Conservation (phyloP, 2,329 filamentous ascomycete genomes). For the Pseudogymnoascus sp. region DNA sequence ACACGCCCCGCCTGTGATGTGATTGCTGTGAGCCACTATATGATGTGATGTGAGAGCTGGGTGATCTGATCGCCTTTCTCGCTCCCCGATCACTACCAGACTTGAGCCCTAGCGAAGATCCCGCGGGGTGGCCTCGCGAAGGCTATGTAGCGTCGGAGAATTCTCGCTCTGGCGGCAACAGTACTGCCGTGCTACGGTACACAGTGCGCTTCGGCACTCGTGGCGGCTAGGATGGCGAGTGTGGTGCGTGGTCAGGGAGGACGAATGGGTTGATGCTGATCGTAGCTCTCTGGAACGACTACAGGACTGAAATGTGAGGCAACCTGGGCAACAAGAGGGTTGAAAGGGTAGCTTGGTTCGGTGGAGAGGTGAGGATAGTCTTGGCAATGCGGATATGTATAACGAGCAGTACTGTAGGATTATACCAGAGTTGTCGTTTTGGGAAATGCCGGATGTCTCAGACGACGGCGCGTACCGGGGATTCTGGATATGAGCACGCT, state of each 20-base stretch:
- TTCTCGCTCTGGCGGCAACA: neutral
- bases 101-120: conserved; percentile 5
- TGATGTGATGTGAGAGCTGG: neutral
- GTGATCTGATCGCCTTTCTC: neutral
- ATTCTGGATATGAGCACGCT: neutral
- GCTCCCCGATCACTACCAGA: neutral
- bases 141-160: neutral
- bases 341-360: no score
- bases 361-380: no score
- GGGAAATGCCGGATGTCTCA: conserved; percentile 1
- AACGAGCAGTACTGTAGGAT: neutral
- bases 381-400: neutral
- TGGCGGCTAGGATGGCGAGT: neutral
- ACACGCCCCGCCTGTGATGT: neutral
- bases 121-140: neutral
- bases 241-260: neutral
- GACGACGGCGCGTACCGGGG: neutral
- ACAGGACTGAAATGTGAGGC: no score
- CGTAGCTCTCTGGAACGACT: no score
- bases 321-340: no score
- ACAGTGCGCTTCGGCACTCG: neutral
- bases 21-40: neutral
- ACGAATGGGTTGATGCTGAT: neutral
- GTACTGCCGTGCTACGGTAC: neutral
- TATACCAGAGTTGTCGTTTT: neutral